Conservation (phyloP, 345 rosid genomes). For the Linum trigynum region DNA sequence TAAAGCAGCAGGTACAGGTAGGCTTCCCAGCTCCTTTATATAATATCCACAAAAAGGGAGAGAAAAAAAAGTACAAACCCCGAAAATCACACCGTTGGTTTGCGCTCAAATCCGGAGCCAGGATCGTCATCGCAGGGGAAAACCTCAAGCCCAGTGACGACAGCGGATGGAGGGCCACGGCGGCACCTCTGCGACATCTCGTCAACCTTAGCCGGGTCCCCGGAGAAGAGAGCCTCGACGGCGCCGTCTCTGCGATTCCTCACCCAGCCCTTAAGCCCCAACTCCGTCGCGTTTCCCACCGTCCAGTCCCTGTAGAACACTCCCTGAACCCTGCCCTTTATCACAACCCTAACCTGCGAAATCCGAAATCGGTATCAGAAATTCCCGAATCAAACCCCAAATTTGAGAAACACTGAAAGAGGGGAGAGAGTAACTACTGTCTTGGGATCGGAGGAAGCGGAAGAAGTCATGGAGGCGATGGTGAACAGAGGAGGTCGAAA, state of each 20-base stretch:
- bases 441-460: background rate
- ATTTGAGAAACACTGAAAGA: background rate
- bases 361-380: background rate
- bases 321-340: slow-evolving; percentile 87
- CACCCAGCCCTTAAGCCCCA: slow-evolving; percentile 89
- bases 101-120: slow-evolving; percentile 50
- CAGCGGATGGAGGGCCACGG: slow-evolving; percentile 66
- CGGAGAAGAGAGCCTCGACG: slow-evolving; percentile 80
- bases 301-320: slow-evolving; percentile 91
- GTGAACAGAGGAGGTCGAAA: slow-evolving; percentile 10
- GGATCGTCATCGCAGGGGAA: slow-evolving; percentile 64
- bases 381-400: background rate
- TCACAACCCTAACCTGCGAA: slow-evolving; percentile 52
- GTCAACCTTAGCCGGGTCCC: slow-evolving; percentile 43
- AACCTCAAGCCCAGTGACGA: slow-evolving; percentile 64
- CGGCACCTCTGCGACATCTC: slow-evolving; percentile 90
- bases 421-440: background rate
- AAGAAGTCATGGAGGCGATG: background rate
- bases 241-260: slow-evolving; percentile 81
- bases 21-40: background rate
- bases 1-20: background rate
- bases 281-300: slow-evolving; percentile 54
- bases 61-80: background rate
- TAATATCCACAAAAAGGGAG: background rate
- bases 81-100: slow-evolving; percentile 44